Base-by-base conservation (phyloP, 192 early-diverging fungal species). In the Coemansia sp. region DNA sequence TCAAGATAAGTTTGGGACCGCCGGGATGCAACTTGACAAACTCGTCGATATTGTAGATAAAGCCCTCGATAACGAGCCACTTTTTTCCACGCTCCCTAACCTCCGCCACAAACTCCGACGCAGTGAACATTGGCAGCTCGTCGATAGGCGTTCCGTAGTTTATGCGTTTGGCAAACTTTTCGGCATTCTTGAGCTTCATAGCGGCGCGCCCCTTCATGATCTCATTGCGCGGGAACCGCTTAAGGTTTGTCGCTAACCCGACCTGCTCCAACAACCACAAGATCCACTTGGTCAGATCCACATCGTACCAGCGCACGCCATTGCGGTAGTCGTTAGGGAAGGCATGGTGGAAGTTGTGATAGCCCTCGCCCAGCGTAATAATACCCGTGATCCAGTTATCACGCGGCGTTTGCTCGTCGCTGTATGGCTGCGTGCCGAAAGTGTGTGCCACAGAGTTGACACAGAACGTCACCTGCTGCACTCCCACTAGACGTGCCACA, bases 21-120 rank as follows among this genome's bases (percentile, higher is more conserved):
- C 95, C 95, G 12, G 95, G 95, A 72, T 97, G 95, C 39, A 93
- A 84, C 52, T 91, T 83, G 57, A 92, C 84, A 82, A 97, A 97
- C 23, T 86, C 62, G 34, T 81, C 73, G 39, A 97, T 85, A 68
- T 95, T 88, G 68, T 96, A 93, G 39, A 94, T 77, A 28, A 90
- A 83, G 68, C 90, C 91, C 67, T 94, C 93, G 50, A 98, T 86
- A 26, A 95, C 82, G 50, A 94, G 84, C 85, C 90, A 91, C 66
- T 89, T 85, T 65, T 87, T 86, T 38, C 85, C 83, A 35, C 89
- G 73, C 63, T 85, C 74, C 66, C 87, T 83, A 67, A 92, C 89
- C 71, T 85, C 75, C 37, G 70, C 72, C 59, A 88, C 72, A 73
- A 85, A 89, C 68, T 88, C 86, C 45, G 87, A 83, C 83, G 80